These are phyloP conservation scores for Pestalotiopsis sp. DNA, from an alignment of 2,329 filamentous ascomycete genomes.

Conservation along the genomic window DNA sequence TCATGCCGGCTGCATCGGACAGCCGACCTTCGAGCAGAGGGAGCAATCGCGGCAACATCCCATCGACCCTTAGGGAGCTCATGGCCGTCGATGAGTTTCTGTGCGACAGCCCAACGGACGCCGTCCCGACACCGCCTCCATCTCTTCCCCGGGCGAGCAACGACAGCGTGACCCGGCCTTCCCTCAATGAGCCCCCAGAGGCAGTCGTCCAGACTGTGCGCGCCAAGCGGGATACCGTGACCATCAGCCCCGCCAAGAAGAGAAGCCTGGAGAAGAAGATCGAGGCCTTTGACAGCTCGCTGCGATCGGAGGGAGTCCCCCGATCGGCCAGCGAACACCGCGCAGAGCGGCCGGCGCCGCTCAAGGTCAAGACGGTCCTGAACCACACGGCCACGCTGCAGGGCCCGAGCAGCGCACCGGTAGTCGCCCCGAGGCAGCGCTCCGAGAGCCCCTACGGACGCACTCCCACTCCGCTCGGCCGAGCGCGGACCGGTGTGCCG, in stretches of 20 bases:
- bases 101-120: constrained; percentile 25
- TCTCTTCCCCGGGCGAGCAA: constrained; percentile 42
- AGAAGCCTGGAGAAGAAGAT: constrained; percentile 52
- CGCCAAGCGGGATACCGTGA: constrained; percentile 54
- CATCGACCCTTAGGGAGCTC: constrained; percentile 20
- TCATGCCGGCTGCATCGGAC: constrained; percentile 16
- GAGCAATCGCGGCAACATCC: constrained; percentile 23
- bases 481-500: constrained; percentile 18
- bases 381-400: background rate
- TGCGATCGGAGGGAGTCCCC: constrained; percentile 16
- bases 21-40: constrained; percentile 23
- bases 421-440: constrained; percentile 10
- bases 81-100: constrained; percentile 12
- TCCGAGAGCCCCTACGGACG: constrained; percentile 1
- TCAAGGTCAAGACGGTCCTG: background rate
- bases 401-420: constrained; percentile 7
- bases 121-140: constrained; percentile 44
- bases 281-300: constrained; percentile 28
- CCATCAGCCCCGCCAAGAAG: constrained; percentile 44
- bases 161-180: constrained; percentile 29
- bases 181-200: constrained; percentile 28
- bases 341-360: background rate
- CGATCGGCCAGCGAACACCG: constrained; percentile 20
- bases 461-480: constrained; percentile 3
- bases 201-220: constrained; percentile 49